Base-by-base conservation (phyloP, 2,329 filamentous ascomycete species). In the Penicillium sp. region DNA sequence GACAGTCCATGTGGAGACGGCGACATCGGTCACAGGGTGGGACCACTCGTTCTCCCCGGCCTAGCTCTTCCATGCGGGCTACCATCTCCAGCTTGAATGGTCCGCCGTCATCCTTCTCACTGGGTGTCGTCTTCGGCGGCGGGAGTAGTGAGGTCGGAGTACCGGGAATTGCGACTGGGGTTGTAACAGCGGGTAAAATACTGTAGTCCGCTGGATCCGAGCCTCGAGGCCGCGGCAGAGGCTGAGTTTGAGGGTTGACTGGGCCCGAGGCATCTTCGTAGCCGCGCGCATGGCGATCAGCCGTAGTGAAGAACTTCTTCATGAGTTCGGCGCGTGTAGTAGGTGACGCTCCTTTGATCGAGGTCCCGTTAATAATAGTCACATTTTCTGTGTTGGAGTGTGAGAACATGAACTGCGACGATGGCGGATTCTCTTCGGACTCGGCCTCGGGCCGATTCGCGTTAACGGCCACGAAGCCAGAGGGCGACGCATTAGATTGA, bases 1-100 rank as follows among this genome's bases (percentile, higher is more conserved):
- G 76, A 56, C 90, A 95, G 51, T 90, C 84, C 74, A 91, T 89
- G 58, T 88, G 85, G 14, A 95, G 76, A 27, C 90, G 81, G 40
- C 90, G 81, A 67, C 90, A 95, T 33, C 90, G 80, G 67, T 95
- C 91, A 66, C 90, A 95, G 0, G 90, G 89, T 9, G 90, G 91
- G n/a, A 83, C 72, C 44, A 95, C 88, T 5, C 82, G 77, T 48
- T 90, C 87, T 3, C 89, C 89, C 43, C 88, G 86, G 43, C 81
- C 78, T 3, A 95, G 73, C 45, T 84, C 84, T 62, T 95, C 90
- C 73, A 92, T 89, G 52, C 85, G 83, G 35, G 86, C 78, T 9
- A 88, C 83, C 74, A 92, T 89, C 50, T 89, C 77, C 6, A 81
- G 69, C 55, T 83, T 83, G 71, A 78, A 84, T 0, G 80, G 81